These are phyloP conservation scores for Simplicillium sp. DNA, from an alignment of 2,329 filamentous ascomycete species.

Conservation along the genomic window DNA sequence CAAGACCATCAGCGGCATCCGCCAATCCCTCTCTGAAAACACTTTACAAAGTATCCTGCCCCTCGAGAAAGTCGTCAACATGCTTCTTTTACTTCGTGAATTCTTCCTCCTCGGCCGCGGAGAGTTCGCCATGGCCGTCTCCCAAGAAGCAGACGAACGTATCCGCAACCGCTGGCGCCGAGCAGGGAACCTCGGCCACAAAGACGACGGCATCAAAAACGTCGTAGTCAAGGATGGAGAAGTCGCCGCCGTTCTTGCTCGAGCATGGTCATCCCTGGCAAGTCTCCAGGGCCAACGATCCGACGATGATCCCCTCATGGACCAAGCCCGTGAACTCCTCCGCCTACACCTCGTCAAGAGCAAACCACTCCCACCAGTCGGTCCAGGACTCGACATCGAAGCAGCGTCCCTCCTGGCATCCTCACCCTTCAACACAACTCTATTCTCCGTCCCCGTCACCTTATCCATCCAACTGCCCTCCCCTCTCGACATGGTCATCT, in stretches of 20 bases:
- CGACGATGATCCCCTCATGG: conserved; percentile 75
- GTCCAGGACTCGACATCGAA: conserved; percentile 21
- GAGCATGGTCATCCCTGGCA: conserved; percentile 74
- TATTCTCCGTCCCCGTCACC: conserved; percentile 64
- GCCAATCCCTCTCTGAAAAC: conserved; percentile 73
- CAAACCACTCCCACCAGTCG: conserved; percentile 27
- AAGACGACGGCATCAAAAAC: conserved; percentile 38
- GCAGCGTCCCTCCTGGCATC: conserved; percentile 26
- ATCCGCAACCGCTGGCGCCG: conserved; percentile 64
- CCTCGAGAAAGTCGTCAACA: conserved; percentile 63
- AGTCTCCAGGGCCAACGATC: conserved; percentile 59
- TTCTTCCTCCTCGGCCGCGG: conserved; percentile 83
- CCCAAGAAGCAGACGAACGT: conserved; percentile 74
- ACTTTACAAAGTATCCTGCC: conserved; percentile 77
- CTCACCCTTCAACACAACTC: conserved; percentile 66
- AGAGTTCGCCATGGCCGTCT: conserved; percentile 83
- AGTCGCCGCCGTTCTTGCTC: conserved; percentile 63
- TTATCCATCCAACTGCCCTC: conserved; percentile 66
- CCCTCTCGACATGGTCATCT: conserved; percentile 81
- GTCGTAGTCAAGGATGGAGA: conserved; percentile 76
- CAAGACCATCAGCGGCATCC: conserved; percentile 63
- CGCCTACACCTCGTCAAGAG: conserved; percentile 54
- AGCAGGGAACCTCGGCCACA: conserved; percentile 47
- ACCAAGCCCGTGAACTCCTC: conserved; percentile 71
- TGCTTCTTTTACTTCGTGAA: conserved; percentile 67